Conservation (phyloP, 495 filamentous ascomycete species). For the Terfezia boudieri region DNA sequence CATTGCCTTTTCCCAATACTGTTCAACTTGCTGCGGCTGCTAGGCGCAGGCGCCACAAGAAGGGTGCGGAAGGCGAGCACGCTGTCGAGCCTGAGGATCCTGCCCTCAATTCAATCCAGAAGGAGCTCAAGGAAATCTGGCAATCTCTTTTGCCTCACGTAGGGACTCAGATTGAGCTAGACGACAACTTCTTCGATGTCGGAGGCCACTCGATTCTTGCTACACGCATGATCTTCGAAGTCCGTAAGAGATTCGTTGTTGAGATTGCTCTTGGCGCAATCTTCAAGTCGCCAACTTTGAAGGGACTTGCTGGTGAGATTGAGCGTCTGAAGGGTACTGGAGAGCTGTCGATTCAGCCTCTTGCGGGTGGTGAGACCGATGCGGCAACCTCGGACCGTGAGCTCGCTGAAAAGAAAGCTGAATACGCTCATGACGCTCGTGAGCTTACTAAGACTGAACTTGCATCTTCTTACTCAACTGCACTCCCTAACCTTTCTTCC, state of each 20-base stretch:
- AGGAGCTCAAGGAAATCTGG: slow-evolving; percentile 24
- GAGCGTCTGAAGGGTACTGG: slow-evolving; percentile 33
- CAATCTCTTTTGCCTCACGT: slow-evolving; percentile 27
- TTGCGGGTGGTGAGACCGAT: slow-evolving; percentile 14
- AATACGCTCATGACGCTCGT: slow-evolving; percentile 45
- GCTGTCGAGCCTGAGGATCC: slow-evolving; percentile 28
- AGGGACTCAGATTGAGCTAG: slow-evolving; percentile 36
- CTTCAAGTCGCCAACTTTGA: slow-evolving; percentile 52
- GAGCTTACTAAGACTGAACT: slow-evolving; percentile 30
- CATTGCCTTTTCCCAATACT: slow-evolving; percentile 73
- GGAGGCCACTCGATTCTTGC: slow-evolving; percentile 77
- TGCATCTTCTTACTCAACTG: slow-evolving; percentile 22
- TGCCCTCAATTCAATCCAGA: slow-evolving; percentile 13
- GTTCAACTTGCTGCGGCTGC: slow-evolving; percentile 31
- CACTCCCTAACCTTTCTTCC: slow-evolving; percentile 21
- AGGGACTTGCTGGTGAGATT: slow-evolving; percentile 50
- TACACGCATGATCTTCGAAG: slow-evolving; percentile 54
- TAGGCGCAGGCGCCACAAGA: background rate
- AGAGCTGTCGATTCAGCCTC: slow-evolving; percentile 14
- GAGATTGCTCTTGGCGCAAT: slow-evolving; percentile 57
- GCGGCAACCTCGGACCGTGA: slow-evolving; percentile 20
- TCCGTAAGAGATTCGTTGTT: slow-evolving; percentile 36
- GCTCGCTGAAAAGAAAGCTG: slow-evolving; percentile 17
- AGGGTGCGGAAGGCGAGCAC: slow-evolving; percentile 28
- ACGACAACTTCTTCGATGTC: slow-evolving; percentile 64